phyloP scores from a whole-genome alignment of 2,329 filamentous ascomycete genomes.

The Fusarium fujikuroi region DNA sequence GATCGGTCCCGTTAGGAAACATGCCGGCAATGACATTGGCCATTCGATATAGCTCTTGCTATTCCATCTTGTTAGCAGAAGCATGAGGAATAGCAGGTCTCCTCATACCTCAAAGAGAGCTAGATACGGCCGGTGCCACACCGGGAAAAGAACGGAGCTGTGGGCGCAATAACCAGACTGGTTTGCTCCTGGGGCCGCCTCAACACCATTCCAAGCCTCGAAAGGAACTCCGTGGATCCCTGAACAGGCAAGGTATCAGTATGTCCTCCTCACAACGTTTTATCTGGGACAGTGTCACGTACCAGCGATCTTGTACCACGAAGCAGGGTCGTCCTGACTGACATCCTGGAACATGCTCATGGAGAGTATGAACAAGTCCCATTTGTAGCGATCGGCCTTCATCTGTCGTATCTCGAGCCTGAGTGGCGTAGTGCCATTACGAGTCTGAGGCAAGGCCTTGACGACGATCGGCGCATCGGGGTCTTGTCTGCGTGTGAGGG shows the following conservation, averaged over 20 bases:
- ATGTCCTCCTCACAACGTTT: not conserved
- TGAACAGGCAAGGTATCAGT: conserved; percentile 47
- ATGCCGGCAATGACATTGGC: conserved; percentile 58
- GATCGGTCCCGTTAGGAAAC: conserved; percentile 59
- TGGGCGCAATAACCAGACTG: conserved; percentile 81
- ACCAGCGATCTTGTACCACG: conserved; percentile 85
- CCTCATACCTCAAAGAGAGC: conserved; percentile 64
- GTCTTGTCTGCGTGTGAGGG: conserved; percentile 55
- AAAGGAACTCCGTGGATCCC: conserved; percentile 84
- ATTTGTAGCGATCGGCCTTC: conserved; percentile 70
- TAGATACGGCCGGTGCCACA: conserved; percentile 87
- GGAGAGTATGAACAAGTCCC: conserved; percentile 81
- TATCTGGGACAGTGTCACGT: conserved; percentile 42
- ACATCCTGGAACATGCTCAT: conserved; percentile 77
- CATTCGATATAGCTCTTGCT: conserved; percentile 53
- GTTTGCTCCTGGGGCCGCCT: conserved; percentile 61
- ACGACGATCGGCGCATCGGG: conserved; percentile 54
- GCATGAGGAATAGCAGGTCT: too few relatives aligned
- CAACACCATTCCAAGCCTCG: conserved; percentile 63
- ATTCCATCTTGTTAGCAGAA: conserved; percentile 23
- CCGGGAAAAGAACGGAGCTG: conserved; percentile 77
- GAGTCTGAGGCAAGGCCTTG: conserved; percentile 52
- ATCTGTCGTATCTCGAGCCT: conserved; percentile 77
- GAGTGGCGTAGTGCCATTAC: conserved; percentile 54
- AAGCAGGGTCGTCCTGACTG: conserved; percentile 70